A percentile compares a stretch with the other conserved stretches of the same genome.
Evolutionary conservation across 306 rosid species (phyloP).

Genomic region (Vachellia pachyceras): DNA sequence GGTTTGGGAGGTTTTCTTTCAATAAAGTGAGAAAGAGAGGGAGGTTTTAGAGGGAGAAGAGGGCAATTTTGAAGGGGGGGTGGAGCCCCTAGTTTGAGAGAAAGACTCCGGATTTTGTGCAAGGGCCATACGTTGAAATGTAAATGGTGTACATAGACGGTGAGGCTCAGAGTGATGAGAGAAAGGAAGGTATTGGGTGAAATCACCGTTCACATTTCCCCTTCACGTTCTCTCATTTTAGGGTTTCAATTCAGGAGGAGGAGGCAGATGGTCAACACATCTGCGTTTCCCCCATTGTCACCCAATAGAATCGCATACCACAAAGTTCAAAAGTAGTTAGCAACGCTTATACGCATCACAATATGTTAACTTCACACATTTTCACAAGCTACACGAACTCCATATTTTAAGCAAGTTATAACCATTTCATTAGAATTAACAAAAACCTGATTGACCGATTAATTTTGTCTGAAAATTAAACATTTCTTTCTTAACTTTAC

Average conservation of each 20-base stretch:
- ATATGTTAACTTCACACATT: too few species aligned
- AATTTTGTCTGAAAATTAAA: too few species aligned
- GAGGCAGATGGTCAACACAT: neutral
- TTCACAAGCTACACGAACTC: neutral
- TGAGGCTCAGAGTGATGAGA: conserved; percentile 52
- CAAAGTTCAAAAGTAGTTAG: neutral
- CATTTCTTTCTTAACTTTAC: too few species aligned
- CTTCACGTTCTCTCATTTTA: too few species aligned
- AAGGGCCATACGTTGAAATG: conserved; percentile 57
- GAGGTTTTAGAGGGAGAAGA: conserved; percentile 47
- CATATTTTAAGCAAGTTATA: too few species aligned
- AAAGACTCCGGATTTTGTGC: conserved; percentile 68
- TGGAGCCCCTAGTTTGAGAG: conserved; percentile 58
- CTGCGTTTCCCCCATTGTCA: neutral
- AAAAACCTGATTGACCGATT: too few species aligned
- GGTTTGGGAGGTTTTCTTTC: conserved; percentile 35
- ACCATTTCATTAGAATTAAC: too few species aligned
- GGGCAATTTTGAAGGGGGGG: conserved; percentile 34
- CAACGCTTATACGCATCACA: neutral
- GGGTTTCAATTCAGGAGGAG: neutral
- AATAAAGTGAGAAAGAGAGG: conserved; percentile 33
- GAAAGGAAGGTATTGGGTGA: conserved; percentile 22
- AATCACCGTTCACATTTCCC: neutral
- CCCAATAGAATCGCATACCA: neutral
- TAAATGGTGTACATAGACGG: conserved; percentile 73